Evolutionary conservation across 495 filamentous ascomycete species (phyloP), one percentile per base, ranked within the genome.

Genomic region (Schizothecium vesticola): DNA sequence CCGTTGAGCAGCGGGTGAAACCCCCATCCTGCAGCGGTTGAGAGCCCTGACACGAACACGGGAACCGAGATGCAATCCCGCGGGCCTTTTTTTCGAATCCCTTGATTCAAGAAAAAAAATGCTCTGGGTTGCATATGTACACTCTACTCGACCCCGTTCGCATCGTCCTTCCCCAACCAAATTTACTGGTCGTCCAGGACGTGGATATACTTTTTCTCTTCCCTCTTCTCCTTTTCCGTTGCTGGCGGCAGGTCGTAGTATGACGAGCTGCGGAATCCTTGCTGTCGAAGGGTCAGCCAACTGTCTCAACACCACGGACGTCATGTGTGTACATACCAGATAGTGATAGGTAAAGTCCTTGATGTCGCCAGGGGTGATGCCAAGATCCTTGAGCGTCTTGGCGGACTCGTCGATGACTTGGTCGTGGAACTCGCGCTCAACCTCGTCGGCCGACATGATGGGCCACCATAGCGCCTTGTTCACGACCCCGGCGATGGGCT

Each of bases 131-230:
- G 76, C 76, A 75, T 82, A 83, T 81, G 72, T 83, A 81, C 80
- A 83, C 73, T 74, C 69, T 74, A 65, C 43, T 63, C 51, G 67
- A 65, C 71, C 43, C 63, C 64, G 62, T 64, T 69, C 63, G 26
- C 66, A 66, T 63, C 43, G 58, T 56, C 59, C 57, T n/a, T 58
- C 56, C 65, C 66, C 26, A 51, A 23, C 60, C 19, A 63, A 31
- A 67, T 69, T 73, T 88, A 94, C 82, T 95, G 88, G 78, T 95
- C 90, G 74, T 97, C 92, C 57, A 94, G 84, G 74, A 98, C 92
- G 76, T 98, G 96, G 77, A 98, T 76, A 79, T 94, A 99, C 85
- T 97, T 94, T 86, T 86, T 94, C 80, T 99, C 94, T 78, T 97
- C 94, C 74, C 85, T 86, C 84, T 88, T 93, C 86, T 99, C 95